Conservation (phyloP, 345 rosid genomes). For the Sapria himalayana region DNA sequence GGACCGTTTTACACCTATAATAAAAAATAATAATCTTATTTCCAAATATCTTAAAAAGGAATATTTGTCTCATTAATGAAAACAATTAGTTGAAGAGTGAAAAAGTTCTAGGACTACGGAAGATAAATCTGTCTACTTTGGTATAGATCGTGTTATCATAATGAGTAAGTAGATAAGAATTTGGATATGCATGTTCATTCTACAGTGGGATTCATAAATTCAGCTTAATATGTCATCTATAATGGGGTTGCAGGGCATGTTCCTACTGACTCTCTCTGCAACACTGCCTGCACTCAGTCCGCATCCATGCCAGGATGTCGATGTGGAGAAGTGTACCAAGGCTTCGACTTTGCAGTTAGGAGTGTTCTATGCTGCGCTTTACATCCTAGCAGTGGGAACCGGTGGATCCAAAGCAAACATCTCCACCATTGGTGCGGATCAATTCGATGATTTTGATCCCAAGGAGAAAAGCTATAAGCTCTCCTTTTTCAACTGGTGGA, state of each 20-base stretch:
- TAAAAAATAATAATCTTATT: no score
- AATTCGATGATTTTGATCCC: constrained; percentile 62
- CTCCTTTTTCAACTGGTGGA: constrained; percentile 98
- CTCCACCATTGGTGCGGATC: constrained; percentile 83
- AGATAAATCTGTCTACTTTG: no score
- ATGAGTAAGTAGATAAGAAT: no score
- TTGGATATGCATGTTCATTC: no score
- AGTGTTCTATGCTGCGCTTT: constrained; percentile 52
- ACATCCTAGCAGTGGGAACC: constrained; percentile 52
- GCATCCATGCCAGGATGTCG: constrained; percentile 21
- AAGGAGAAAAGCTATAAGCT: constrained; percentile 57
- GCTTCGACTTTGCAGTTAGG: constrained; percentile 41
- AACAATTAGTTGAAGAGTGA: no score
- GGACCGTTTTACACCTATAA: no score
- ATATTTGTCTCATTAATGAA: no score
- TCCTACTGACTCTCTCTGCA: constrained; percentile 40
- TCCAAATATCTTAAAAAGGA: no score
- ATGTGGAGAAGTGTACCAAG: constrained; percentile 22
- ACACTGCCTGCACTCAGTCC: constrained; percentile 48
- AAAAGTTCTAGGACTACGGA: no score
- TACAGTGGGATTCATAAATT: no score
- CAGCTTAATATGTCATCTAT: no score
- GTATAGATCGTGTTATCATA: no score
- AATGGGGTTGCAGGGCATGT: constrained; percentile 63
- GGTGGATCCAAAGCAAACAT: constrained; percentile 95